These are phyloP conservation scores for Fusarium phyllophilum DNA, from an alignment of 2,329 filamentous ascomycete species.

Conservation along the genomic window DNA sequence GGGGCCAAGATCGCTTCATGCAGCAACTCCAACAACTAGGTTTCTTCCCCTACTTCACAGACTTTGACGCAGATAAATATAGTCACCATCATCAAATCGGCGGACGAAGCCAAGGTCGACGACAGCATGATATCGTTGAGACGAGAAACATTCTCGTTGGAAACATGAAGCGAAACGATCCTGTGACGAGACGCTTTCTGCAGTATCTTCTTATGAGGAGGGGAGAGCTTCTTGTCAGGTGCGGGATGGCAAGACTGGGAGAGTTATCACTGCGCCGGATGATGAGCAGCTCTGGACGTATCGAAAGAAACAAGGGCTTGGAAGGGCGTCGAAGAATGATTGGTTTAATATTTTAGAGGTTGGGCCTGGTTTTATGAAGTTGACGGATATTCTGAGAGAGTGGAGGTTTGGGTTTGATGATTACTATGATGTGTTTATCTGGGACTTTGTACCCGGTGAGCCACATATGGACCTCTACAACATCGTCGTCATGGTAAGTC, in stretches of 20 bases:
- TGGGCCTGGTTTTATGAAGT: slow-evolving; percentile 39
- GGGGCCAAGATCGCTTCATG: slow-evolving; percentile 35
- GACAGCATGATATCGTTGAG: slow-evolving; percentile 42
- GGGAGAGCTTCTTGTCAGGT: slow-evolving; percentile 43
- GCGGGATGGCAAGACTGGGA: slow-evolving; percentile 44
- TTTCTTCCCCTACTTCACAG: slow-evolving; percentile 45
- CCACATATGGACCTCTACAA: slow-evolving; percentile 32
- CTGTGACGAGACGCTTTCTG: slow-evolving; percentile 42
- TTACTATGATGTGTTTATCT: slow-evolving; percentile 45
- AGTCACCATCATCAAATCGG: slow-evolving; percentile 34
- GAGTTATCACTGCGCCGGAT: slow-evolving; percentile 43
- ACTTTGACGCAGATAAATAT: slow-evolving; percentile 34
- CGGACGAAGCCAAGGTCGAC: slow-evolving; percentile 32
- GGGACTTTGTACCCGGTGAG: slow-evolving; percentile 42
- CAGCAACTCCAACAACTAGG: slow-evolving; percentile 43
- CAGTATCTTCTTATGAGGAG: slow-evolving; percentile 44
- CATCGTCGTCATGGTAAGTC: slow-evolving; percentile 23
- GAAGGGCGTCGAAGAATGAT: slow-evolving; percentile 43
- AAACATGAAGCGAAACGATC: slow-evolving; percentile 46
- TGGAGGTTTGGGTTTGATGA: slow-evolving; percentile 45
- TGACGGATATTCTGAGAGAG: slow-evolving; percentile 38
- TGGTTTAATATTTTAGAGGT: slow-evolving; percentile 39
- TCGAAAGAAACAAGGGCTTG: slow-evolving; percentile 39
- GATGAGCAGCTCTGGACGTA: slow-evolving; percentile 44
- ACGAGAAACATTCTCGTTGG: slow-evolving; percentile 43